phyloP scores from a whole-genome alignment of 768 basidiomycete genomes.

The Cubamyces sp. region DNA sequence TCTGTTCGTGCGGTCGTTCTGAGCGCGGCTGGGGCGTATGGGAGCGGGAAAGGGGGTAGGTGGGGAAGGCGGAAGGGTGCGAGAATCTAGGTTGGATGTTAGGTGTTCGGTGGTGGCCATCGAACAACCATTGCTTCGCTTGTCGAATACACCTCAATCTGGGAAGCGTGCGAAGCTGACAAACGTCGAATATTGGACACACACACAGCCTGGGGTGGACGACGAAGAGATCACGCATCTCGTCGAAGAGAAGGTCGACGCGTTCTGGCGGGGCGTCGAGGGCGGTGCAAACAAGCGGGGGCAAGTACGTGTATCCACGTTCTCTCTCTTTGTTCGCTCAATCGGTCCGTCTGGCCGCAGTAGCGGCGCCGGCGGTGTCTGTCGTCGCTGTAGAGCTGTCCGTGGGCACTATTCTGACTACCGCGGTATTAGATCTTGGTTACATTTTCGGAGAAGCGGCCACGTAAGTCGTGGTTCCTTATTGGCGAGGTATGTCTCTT shows the following conservation, averaged over 20 bases:
- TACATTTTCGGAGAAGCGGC: slow-evolving; percentile 76
- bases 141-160: too few relatives aligned
- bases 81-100: too few relatives aligned
- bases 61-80: too few relatives aligned
- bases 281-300: slow-evolving; percentile 63
- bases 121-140: too few relatives aligned
- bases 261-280: slow-evolving; percentile 80
- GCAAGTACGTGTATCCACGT: slow-evolving; percentile 50
- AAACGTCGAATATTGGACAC: not conserved
- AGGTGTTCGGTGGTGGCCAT: too few relatives aligned
- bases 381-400: too few relatives aligned
- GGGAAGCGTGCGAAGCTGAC: not conserved
- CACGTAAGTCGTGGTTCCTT: slow-evolving; percentile 78
- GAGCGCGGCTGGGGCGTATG: too few relatives aligned
- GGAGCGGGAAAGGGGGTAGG: too few relatives aligned
- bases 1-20: too few relatives aligned
- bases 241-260: slow-evolving; percentile 75
- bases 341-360: too few relatives aligned
- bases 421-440: slow-evolving; percentile 56
- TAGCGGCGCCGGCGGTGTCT: too few relatives aligned
- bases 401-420: too few relatives aligned
- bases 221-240: slow-evolving; percentile 74
- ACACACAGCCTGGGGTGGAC: slow-evolving; percentile 66
- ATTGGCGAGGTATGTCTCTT: slow-evolving; percentile 31
- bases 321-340: not conserved